phyloP scores from a whole-genome alignment of 257 asterid species.

The Mitragyna speciosa region DNA sequence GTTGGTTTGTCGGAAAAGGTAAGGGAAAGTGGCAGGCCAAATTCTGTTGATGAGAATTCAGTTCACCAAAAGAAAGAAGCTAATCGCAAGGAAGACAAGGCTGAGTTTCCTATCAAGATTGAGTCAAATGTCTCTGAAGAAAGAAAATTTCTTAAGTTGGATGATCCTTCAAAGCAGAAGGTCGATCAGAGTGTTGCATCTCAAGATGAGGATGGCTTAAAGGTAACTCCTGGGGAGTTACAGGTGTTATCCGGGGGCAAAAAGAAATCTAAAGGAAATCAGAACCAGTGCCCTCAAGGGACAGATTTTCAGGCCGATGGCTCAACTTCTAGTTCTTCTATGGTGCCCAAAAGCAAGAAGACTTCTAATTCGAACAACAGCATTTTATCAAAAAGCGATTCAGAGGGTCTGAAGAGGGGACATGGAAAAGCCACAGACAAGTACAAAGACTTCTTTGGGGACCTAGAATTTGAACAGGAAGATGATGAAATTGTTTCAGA shows the following conservation, averaged over 20 bases:
- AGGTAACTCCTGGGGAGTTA: constrained; percentile 40
- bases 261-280: constrained; percentile 52
- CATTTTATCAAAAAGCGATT: constrained; percentile 42
- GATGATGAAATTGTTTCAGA: constrained; percentile 60
- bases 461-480: constrained; percentile 60
- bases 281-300: constrained; percentile 36
- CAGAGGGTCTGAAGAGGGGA: constrained; percentile 50
- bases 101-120: constrained; percentile 38
- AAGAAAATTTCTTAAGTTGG: constrained; percentile 37
- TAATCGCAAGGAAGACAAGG: constrained; percentile 32
- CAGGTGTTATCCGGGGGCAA: constrained; percentile 47
- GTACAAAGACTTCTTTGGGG: constrained; percentile 80
- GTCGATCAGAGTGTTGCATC: constrained; percentile 46
- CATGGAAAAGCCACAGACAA: constrained; percentile 52
- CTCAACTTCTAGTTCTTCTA: constrained; percentile 41
- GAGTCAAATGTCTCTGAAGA: constrained; percentile 42
- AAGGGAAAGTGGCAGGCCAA: constrained; percentile 45
- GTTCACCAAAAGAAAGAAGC: constrained; percentile 40
- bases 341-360: constrained; percentile 50
- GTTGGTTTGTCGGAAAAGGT: constrained; percentile 39
- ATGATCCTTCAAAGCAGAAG: constrained; percentile 33
- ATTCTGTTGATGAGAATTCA: constrained; percentile 29
- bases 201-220: constrained; percentile 39
- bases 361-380: constrained; percentile 28
- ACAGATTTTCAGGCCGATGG: constrained; percentile 39